Evolutionary conservation across 1,284 basidiomycete genomes (phyloP).

Genomic region (Ganoderma leucocontextum): DNA sequence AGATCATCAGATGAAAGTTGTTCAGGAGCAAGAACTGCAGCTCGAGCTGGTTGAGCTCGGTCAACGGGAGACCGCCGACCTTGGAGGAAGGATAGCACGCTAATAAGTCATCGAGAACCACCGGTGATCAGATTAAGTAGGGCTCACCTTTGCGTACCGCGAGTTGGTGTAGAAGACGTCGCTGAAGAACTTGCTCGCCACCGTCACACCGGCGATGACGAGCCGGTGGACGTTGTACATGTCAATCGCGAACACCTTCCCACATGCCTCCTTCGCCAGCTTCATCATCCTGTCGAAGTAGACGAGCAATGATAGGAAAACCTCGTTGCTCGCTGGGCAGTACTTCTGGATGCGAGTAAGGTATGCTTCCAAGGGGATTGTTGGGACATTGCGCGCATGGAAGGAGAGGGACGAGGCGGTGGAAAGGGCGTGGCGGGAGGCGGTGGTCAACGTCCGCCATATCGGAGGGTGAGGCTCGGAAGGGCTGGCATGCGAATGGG

Average conservation of each 20-base stretch:
- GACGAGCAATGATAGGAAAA: constrained; percentile 92
- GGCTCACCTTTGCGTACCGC: constrained; percentile 92
- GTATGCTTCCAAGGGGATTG: constrained; percentile 95
- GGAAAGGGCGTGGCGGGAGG: constrained; percentile 82
- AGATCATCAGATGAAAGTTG: constrained; percentile 92
- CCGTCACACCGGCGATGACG: constrained; percentile 97
- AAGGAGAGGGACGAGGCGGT: constrained; percentile 90
- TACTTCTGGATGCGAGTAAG: constrained; percentile 96
- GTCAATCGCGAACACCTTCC: constrained; percentile 91
- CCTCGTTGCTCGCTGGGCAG: constrained; percentile 98
- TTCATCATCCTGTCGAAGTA: constrained; percentile 96
- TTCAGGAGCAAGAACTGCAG: constrained; percentile 97
- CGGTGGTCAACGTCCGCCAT: constrained; percentile 77
- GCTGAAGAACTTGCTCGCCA: constrained; percentile 98
- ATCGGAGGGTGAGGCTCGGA: constrained; percentile 51
- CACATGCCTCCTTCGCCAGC: constrained; percentile 70
- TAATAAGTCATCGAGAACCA: background rate
- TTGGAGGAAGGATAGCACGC: constrained; percentile 41
- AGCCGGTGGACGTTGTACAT: constrained; percentile 95
- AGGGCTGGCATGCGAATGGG: constrained; percentile 37
- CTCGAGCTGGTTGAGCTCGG: constrained; percentile 96
- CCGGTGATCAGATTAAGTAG: background rate
- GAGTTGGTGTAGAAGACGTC: constrained; percentile 99
- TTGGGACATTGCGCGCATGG: constrained; percentile 95
- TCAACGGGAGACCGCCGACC: constrained; percentile 94